phyloP scores from a whole-genome alignment of 176 grass and related monocot genomes.

The Alopecurus myosuroides region DNA sequence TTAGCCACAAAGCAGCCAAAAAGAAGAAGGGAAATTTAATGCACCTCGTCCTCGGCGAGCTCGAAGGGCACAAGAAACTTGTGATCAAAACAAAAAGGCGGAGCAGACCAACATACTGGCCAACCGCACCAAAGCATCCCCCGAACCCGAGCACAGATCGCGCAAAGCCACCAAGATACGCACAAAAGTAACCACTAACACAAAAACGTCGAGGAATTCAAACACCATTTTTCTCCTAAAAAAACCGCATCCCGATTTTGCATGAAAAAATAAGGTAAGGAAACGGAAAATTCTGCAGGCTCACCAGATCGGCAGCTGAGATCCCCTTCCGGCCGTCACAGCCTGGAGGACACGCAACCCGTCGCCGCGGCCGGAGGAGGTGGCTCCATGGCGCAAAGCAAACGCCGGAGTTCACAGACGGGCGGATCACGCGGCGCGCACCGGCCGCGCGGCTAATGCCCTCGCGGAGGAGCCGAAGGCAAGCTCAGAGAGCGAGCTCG shows the following conservation, averaged over 20 bases:
- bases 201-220: neutral
- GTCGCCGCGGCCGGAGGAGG: neutral
- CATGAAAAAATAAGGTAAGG: neutral
- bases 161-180: neutral
- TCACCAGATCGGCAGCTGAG: conserved; percentile 37
- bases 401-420: neutral
- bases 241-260: neutral
- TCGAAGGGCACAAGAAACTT: conserved; percentile 42
- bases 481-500: neutral
- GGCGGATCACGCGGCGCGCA: neutral
- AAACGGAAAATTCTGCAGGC: neutral
- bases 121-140: conserved; percentile 7
- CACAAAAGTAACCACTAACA: neutral
- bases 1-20: neutral
- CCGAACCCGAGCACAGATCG: conserved; percentile 4
- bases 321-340: conserved; percentile 12
- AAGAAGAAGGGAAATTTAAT: neutral
- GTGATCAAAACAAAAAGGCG: conserved; percentile 39
- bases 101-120: conserved; percentile 37
- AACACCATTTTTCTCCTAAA: conserved; percentile 2
- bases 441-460: conserved; percentile 19
- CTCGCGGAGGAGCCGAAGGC: neutral
- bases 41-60: conserved; percentile 18
- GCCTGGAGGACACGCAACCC: neutral
- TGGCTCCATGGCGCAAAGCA: neutral